phyloP scores from a whole-genome alignment of 352 stramenopile genomes.

The Phytophthora macrochlamydospora region DNA sequence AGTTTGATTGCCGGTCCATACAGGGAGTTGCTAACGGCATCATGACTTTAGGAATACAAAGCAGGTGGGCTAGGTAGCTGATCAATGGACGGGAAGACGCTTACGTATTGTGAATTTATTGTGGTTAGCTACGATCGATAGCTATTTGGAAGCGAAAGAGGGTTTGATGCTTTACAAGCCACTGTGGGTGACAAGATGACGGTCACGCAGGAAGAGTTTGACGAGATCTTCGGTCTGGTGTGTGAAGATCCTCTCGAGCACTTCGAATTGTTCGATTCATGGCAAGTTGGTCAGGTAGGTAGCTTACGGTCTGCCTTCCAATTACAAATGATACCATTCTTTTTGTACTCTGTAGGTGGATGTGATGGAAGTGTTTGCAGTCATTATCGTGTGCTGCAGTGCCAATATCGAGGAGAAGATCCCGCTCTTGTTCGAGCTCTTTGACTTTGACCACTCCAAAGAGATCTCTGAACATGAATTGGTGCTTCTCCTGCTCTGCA shows the following conservation, averaged over 20 bases:
- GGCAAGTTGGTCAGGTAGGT: conserved; percentile 58
- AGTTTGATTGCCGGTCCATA: too few species aligned
- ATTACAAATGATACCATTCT: not conserved
- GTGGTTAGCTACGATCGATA: conserved; percentile 27
- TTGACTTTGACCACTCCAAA: conserved; percentile 80
- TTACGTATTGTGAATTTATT: not conserved
- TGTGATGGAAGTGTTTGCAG: conserved; percentile 76
- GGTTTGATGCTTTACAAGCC: conserved; percentile 66
- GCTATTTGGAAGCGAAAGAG: conserved; percentile 57
- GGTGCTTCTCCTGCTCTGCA: conserved; percentile 75
- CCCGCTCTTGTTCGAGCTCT: conserved; percentile 76
- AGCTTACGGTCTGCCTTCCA: not conserved
- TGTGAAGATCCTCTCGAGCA: conserved; percentile 71
- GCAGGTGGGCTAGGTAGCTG: conserved; percentile 8
- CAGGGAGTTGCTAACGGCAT: not conserved
- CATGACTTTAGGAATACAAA: conserved; percentile 15
- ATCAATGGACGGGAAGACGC: not conserved
- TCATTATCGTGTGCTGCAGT: conserved; percentile 78
- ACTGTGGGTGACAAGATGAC: conserved; percentile 81
- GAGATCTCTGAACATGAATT: conserved; percentile 72
- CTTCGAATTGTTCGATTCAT: conserved; percentile 73
- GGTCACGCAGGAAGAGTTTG: conserved; percentile 71
- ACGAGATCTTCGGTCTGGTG: conserved; percentile 80
- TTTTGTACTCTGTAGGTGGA: conserved; percentile 52
- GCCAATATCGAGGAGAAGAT: conserved; percentile 68